A percentile compares a stretch with the other conserved stretches of the same genome.
phyloP scores from a whole-genome alignment of 495 filamentous ascomycete genomes.

The Tuber calosporum region DNA sequence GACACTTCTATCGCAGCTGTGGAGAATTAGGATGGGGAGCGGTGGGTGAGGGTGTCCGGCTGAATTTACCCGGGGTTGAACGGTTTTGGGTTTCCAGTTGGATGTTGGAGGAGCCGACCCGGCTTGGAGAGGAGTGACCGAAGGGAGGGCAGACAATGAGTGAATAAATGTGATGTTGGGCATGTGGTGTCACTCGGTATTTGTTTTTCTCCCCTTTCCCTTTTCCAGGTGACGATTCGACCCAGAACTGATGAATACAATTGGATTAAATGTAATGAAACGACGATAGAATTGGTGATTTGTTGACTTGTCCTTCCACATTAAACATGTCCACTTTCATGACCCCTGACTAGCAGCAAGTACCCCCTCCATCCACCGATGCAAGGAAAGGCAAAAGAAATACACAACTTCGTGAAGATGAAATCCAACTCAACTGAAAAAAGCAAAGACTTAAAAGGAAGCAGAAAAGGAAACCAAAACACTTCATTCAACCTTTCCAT shows the following conservation, averaged over 20 bases:
- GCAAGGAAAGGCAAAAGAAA: not conserved
- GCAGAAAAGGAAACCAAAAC: not conserved
- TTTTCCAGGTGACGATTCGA: not conserved
- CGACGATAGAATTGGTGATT: not conserved
- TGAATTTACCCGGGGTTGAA: constrained; percentile 70
- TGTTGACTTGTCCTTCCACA: not conserved
- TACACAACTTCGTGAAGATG: not conserved
- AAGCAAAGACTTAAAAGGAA: not conserved
- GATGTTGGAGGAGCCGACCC: constrained; percentile 56
- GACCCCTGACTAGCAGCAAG: not conserved
- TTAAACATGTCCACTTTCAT: not conserved
- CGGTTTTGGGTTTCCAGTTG: constrained; percentile 69
- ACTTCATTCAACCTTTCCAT: not conserved
- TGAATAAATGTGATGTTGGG: not conserved
- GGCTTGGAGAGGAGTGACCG: constrained; percentile 51
- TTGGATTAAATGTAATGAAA: not conserved
- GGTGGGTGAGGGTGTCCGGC: constrained; percentile 67
- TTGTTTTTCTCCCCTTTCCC: not conserved
- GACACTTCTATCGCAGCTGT: constrained; percentile 64
- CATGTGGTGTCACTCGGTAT: not conserved
- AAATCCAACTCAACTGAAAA: not conserved
- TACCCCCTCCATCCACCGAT: not conserved
- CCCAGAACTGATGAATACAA: not conserved
- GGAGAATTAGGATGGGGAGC: constrained; percentile 49
- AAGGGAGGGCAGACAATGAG: not conserved